Base-by-base conservation (phyloP, 1,139 yeast species). In the Yamadazyma friedrichii region DNA sequence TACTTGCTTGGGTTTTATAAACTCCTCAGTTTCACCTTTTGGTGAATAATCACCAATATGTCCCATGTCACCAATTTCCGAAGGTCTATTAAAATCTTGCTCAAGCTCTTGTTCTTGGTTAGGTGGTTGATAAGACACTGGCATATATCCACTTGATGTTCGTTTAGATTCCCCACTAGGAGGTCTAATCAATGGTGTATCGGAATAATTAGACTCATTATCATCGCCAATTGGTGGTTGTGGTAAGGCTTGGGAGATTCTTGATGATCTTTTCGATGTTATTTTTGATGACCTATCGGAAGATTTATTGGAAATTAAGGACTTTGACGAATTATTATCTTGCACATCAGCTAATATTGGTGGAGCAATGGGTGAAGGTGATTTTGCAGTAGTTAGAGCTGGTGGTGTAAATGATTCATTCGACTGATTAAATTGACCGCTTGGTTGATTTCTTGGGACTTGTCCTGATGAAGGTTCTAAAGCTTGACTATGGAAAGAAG, bases 141-240 rank as follows among this genome's bases (percentile, higher is more conserved):
- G 44, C 10, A 38, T 26, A 29, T 41, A 41, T 1, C 44, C 43
- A 31, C 40, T 38, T 11, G 38, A 37, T 2, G 33, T n/a, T 15
- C 35, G 24, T 31, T 24, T 34, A n/a, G 41, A 30, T n/a, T 25
- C 28, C 9, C 4, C 3, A 11, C 31, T n/a, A 13, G 15, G 11
- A 9, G 31, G 31, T 10, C 8, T 20, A 12, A 29, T 22, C 4
- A 30, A 10, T 10, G 39, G 29, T 8, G 22, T 15, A 9, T 35
- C 36, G 3, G 51, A 47, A 39, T 47, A 43, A 24, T 39, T 40
- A 2, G 48, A 43, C 22, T 47, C 53, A 17, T 41, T 46, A 31
- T 47, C 49, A 39, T 32, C 40, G 6, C 15, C 26, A 29, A 47
- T 37, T 15, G 53, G 52, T 6, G 53, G 52, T 39, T 46, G 48